These are phyloP conservation scores for Chaetothyriales sp. DNA, from an alignment of 2,329 filamentous ascomycete species.

Conservation along the genomic window DNA sequence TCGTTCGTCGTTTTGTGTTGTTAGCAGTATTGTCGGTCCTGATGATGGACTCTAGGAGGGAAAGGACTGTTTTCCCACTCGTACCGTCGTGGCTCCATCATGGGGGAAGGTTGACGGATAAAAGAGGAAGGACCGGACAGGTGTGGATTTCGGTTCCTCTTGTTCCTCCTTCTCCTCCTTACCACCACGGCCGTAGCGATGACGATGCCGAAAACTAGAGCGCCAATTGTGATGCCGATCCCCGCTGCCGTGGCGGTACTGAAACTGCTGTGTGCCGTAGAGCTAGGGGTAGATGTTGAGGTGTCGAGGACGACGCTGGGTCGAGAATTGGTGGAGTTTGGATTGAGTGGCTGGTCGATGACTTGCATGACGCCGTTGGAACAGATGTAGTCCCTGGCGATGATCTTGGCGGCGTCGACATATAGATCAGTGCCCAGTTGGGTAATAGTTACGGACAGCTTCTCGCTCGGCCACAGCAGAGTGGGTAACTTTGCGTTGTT, in stretches of 20 bases:
- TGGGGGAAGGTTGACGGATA: not conserved
- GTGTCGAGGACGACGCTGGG: not conserved
- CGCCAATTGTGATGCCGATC: slow-evolving; percentile 14
- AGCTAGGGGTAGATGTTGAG: not conserved
- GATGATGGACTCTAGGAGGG: too few species aligned
- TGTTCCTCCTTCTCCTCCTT: not conserved
- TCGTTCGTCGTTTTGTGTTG: too few species aligned
- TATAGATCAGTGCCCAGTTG: slow-evolving; percentile 31
- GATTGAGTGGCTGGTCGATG: slow-evolving; percentile 31
- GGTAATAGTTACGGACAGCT: slow-evolving; percentile 35
- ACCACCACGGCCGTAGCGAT: slow-evolving; percentile 7
- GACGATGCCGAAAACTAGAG: slow-evolving; percentile 8
- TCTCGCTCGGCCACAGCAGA: slow-evolving; percentile 18
- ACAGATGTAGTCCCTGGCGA: slow-evolving; percentile 37
- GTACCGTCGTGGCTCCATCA: too few species aligned
- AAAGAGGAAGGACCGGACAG: not conserved
- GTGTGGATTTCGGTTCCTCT: not conserved
- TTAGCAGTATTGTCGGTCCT: too few species aligned
- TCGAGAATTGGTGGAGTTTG: slow-evolving; percentile 8
- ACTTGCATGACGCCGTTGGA: slow-evolving; percentile 46
- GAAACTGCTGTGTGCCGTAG: slow-evolving; percentile 2
- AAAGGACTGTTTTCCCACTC: too few species aligned
- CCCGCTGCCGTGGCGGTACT: slow-evolving; percentile 10
- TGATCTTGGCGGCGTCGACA: slow-evolving; percentile 41
- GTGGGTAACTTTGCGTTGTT: slow-evolving; percentile 32